Base-by-base conservation (phyloP, 164 flowering plant species). In the Saururus chinensis region DNA sequence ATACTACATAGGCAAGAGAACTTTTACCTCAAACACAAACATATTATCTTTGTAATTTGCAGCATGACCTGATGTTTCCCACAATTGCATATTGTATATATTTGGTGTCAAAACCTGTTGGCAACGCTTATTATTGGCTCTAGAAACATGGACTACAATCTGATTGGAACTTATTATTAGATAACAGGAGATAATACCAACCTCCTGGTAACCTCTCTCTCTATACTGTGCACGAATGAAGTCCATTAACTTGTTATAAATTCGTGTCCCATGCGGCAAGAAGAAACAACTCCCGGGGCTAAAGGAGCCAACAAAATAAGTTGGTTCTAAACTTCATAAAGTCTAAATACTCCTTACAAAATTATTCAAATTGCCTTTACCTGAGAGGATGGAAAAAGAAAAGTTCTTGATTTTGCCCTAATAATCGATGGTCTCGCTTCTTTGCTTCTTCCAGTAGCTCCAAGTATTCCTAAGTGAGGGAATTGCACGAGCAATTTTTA, bases 201-300 rank as follows among this genome's bases (percentile, higher is more conserved):
- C 99, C 97, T 95, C 99, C 66, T 83, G 79, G 60, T 95, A 95
- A 48, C 99, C 97, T 74, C 97, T 81, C 62, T 80, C 78, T 75
- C 89, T 73, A 63, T 91, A 95, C 70, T 84, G 84, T 58, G 54
- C 62, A 30, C 77, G 68, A 7, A 91, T 82, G 59, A 95, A 95
- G 8, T 86, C 90, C 89, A 88, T 66, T 59, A 95, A 68, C 68
- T 91, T 95, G 81, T 89, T 86, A 81, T 89, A 91, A 20, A 95
- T 70, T 30, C 97, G 80, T 64, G 96, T 66, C 19, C 99, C 99
- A 72, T 78, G 85, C 6, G 95, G 96, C 70, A 91, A 85, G 73
- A 95, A 95, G 74, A 95, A 95, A 79, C 96, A 86, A 66, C 99
- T 95, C 75, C 99, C 99, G 37, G 99, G 99, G 74, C 99, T 95